Evolutionary conservation across 208 protist genomes (phyloP), one percentile per base, ranked within the genome.

Genomic region (Leishmania guyanensis): DNA sequence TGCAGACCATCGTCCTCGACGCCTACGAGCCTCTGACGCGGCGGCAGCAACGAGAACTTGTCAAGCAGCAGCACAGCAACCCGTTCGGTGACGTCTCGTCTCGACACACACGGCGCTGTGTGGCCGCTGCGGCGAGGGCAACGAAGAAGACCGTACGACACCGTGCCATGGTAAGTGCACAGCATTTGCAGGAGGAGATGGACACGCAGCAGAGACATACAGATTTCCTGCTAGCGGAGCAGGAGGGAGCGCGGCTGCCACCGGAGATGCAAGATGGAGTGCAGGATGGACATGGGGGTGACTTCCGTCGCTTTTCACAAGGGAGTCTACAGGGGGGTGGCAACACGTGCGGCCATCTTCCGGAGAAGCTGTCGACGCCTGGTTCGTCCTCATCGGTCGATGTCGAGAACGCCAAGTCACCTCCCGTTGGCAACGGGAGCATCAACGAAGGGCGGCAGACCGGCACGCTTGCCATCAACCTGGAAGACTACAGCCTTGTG

Each of bases 401-500:
- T 17, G 16, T 36, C 26, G 39, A 54, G 8, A 72, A 54, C n/a
- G 66, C 75, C 2, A 68, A 29, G 20, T 65, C 54, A 17, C 17
- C 66, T n/a, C 20, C 66, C 14, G 66, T n/a, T 20, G 5, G 0
- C 8, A 48, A 14, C 22, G 3, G n/a, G 16, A 39, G 20, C 66
- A 48, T n/a, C 39, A 43, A 36, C 16, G 43, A n/a, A 29, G 36
- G 50, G 16, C 65, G 58, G 10, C 9, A 20, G n/a, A 29, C 51
- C 12, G 56, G 26, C 77, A 50, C 86, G 1, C 66, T 95, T 16
- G 91, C 89, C 10, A 88, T 95, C 69, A 92, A 89, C 53, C 29
- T 91, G 66, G 92, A 95, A 54, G 93, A 97, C 84, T 95, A 91
- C 87, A 92, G 91, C 64, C 79, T 95, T 10, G 92, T 97, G 29